Conservation (phyloP, 768 basidiomycete species). For the Saitozyma sp. region DNA sequence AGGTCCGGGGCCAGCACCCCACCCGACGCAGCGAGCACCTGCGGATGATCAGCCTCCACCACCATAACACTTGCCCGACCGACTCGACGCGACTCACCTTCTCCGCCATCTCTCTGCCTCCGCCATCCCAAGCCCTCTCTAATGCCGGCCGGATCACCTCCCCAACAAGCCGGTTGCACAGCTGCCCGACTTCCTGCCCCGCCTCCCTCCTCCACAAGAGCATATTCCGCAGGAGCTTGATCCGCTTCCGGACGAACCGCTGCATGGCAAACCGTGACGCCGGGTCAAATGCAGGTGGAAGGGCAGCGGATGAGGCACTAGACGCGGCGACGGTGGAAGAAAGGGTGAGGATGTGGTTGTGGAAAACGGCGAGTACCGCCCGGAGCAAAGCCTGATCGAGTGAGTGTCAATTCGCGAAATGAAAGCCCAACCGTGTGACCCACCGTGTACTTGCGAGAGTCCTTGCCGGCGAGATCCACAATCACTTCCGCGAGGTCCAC, state of each 20-base stretch:
- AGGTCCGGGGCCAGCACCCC: constrained; percentile 35
- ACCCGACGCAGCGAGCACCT: constrained; percentile 29
- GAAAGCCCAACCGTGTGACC: background rate
- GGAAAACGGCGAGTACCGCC: constrained; percentile 59
- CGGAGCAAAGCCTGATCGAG: constrained; percentile 57
- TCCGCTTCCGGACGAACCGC: constrained; percentile 65
- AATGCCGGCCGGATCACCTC: constrained; percentile 67
- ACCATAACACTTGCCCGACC: background rate
- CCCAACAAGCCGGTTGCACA: constrained; percentile 63
- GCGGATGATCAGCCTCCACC: constrained; percentile 5
- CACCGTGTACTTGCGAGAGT: constrained; percentile 54
- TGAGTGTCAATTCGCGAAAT: constrained; percentile 8
- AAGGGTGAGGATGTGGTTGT: constrained; percentile 57
- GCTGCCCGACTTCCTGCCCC: constrained; percentile 61
- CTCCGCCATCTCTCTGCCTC: constrained; percentile 66
- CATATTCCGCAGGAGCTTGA: constrained; percentile 73
- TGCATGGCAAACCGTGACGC: constrained; percentile 69
- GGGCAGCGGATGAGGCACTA: constrained; percentile 25
- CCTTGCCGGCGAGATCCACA: constrained; percentile 69
- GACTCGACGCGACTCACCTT: constrained; percentile 57
- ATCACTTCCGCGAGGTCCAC: constrained; percentile 78
- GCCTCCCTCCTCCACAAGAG: constrained; percentile 74
- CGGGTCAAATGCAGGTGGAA: constrained; percentile 67
- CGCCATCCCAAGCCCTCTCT: constrained; percentile 80
- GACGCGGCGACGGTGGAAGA: constrained; percentile 36